These are phyloP conservation scores for Chionographis japonica DNA, from an alignment of 106 monocot species.

Conservation along the genomic window DNA sequence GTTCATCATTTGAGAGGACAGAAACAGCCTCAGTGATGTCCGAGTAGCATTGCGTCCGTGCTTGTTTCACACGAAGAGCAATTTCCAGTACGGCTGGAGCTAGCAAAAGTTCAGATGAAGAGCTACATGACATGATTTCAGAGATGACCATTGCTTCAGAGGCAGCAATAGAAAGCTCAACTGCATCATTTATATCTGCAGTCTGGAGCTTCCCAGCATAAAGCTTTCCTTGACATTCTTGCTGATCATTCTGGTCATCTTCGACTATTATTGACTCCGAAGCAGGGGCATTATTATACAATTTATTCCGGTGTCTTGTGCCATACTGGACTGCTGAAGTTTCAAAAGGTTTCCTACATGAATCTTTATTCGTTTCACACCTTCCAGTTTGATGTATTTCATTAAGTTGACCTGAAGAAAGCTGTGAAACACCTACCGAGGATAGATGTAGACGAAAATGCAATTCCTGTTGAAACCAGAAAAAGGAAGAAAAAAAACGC, in stretches of 20 bases:
- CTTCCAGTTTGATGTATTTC: conserved; percentile 4
- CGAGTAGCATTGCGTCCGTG: conserved; percentile 23
- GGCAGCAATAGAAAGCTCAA: conserved; percentile 78
- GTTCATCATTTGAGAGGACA: conserved; percentile 18
- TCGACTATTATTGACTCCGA: background rate
- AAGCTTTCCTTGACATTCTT: conserved; percentile 4
- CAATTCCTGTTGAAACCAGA: conserved; percentile 29
- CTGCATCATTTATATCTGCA: conserved; percentile 31
- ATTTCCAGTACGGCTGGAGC: conserved; percentile 44
- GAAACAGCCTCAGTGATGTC: conserved; percentile 19
- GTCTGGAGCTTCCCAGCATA: conserved; percentile 14
- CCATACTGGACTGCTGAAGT: too few relatives aligned
- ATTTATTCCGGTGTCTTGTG: too few relatives aligned
- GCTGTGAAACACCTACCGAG: conserved; percentile 26
- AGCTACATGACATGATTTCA: conserved; percentile 32
- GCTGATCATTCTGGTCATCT: conserved; percentile 8
- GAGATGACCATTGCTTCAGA: conserved; percentile 83
- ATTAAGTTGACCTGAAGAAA: conserved; percentile 13
- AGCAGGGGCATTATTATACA: background rate
- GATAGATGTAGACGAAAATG: conserved; percentile 60
- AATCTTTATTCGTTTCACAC: conserved; percentile 10
- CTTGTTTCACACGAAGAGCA: conserved; percentile 59
- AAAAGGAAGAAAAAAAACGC: background rate
- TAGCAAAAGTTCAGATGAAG: conserved; percentile 26
- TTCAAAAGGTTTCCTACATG: background rate